Evolutionary conservation across 495 filamentous ascomycete genomes (phyloP), one percentile per base, ranked within the genome.

Genomic region (Penicillium samsonianum): DNA sequence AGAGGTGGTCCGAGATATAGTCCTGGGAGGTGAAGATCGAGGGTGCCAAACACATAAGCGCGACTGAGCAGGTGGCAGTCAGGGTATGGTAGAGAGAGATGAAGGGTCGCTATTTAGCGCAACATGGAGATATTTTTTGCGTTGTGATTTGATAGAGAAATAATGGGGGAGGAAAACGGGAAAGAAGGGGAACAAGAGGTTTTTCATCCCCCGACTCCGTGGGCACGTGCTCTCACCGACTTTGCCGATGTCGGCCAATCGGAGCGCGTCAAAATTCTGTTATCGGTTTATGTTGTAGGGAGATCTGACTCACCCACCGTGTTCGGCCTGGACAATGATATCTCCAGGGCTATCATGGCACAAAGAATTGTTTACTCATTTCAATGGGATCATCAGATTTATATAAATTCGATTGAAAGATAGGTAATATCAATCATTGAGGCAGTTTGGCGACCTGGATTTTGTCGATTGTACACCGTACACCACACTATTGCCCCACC

Each of bases 1-100:
- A 98, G 81, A 98, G 86, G 81, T 98, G 94, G 84, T 96, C 90
- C 89, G 91, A 96, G 81, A 96, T 90, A 81, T 96, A 96, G 83
- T 96, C 91, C 91, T 96, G 92, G 78, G 92, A 96, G 81, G 92
- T 97, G 82, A 93, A 97, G 76, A 89, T 83, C 72, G 92, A 91
- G 76, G 87, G 82, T 84, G 87, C 87, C 83, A 89, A 90, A 90
- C 87, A 90, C 92, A 97, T 97, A 88, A 89, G 88, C 83, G 89
- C 89, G 74, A 76, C 67, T 72, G 72, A 75, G 64, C 51, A 58
- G 62, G 40, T 71, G 73, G 66, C 73, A 79, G 76, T 77, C 69
- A 72, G 41, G 60, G 63, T 65, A 54, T 59, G 55, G 50, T 53
- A 53, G 41, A 60, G 31, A 50, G 16, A 50, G 56, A 55, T 14